Base-by-base conservation (phyloP, 768 basidiomycete genomes). In the Punctularia strigosozonata region DNA sequence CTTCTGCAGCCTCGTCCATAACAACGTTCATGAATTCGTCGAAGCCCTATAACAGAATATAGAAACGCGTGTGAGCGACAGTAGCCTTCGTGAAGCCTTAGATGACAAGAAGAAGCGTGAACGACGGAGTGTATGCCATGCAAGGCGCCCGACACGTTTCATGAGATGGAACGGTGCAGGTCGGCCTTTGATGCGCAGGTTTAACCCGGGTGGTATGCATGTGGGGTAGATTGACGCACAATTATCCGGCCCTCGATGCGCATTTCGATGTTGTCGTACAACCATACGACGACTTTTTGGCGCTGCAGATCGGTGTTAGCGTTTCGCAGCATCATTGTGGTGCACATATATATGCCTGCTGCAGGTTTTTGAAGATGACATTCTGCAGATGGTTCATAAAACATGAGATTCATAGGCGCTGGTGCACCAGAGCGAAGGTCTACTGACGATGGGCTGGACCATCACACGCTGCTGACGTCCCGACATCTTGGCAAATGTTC, bases 11-110 rank as follows among this genome's bases (percentile, higher is more conserved):
- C 36, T 95, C 87, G 49, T 99, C 94, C 18, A 99, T 63, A 25
- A 97, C 87, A 22, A 99, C 63, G 55, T 99, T 99, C 94, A 99
- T 99, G 63, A 97, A 99, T 59, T 99, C 94, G 56, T 99, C 94
- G 51, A 99, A 99, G 28, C 94, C 92, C 94, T 97, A 54, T n/a
- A 43, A 39, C 41, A 38, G 31, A 30, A 25, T 31, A 26, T n/a
- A n/a, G n/a, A n/a, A n/a, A n/a, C n/a, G n/a, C n/a, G n/a, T 14
- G 31, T 60, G 44, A 66, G 57, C 44, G 37, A 37, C 17, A 37
- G 43, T 14, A 44, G 28, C 19, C 25, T 14, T 31, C 14, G 17
- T 18, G 6, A 26, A 15, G 12, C 6, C 7, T 35, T 17, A 10
- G 23, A 7, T n/a, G n/a, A n/a, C n/a, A n/a, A n/a, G n/a, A n/a